Base-by-base conservation (phyloP, 805 yeast genomes). In the Spathaspora girioi region DNA sequence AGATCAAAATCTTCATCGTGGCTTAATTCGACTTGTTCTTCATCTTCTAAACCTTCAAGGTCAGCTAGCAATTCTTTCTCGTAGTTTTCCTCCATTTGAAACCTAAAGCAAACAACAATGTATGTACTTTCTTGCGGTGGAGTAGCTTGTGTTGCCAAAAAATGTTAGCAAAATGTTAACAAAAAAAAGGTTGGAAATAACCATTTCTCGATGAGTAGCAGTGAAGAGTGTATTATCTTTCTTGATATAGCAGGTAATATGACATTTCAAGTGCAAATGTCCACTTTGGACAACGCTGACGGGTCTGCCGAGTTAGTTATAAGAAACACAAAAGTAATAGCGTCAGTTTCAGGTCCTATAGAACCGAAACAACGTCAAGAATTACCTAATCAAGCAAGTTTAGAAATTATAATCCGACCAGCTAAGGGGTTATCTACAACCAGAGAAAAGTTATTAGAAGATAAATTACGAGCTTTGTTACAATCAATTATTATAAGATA, bases 311-410 rank as follows among this genome's bases (percentile, higher is more conserved):
- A 78, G 20, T 73, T 84, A 51, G 63, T 69, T 14, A 64, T 70
- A n/a, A 81, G 79, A 1, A 65, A 66, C 15, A 81, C 87, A 1
- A 79, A 79, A 51, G 83, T 87, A 2, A 68, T 92, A 2, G 82
- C 86, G 43, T 83, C 97, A 0, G 92, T 93, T 0, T 80, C 92
- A 1, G 99, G 99, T 0, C 99, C 99, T 0, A 79, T 93, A 29
- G 97, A 93, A 61, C 84, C 89, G 10, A 86, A 85, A 64, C 68
- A 82, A 12, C 80, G 93, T 58, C 96, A 91, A 63, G 98, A 93
- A 64, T 67, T 84, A 32, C 97, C 97, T 10, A 84, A 87, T 14
- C 73, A 77, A 44, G 86, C 93, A 14, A 83, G 89, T 15, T 65
- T 94, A 15, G 97, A 91, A 65, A 78, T 94, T 7, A 79, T 82